Evolutionary conservation across 768 basidiomycete species (phyloP), one percentile per base, ranked within the genome.

Genomic region (Boletellus ananas): DNA sequence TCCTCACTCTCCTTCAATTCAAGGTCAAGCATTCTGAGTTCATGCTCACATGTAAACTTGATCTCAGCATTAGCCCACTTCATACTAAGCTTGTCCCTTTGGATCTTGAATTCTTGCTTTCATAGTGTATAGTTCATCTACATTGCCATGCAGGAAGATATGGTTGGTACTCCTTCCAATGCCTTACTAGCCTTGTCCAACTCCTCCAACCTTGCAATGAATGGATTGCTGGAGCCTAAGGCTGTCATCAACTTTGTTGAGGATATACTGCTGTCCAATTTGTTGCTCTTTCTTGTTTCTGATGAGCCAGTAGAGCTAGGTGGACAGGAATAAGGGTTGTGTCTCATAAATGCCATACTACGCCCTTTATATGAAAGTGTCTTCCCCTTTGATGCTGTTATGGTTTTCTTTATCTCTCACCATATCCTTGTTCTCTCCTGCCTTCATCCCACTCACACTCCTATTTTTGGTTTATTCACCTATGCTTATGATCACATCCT

Each of bases 11-110:
- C 33, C 33, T 41, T 46, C 18, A 51, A 10, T 25, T 39, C 14
- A 17, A 50, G 34, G 12, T 50, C 43, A 12, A 45, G 43, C n/a
- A 23, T 20, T 27, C 45, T 50, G n/a, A 44, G 43, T 9, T 50
- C 20, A 2, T 45, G 43, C 20, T 50, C 14, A 31, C 14, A 2
- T 9, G 18, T 14, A 13, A 37, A 45, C 23, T 17, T 3, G 11
- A 31, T 36, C 31, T 50, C 36, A 9, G 43, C 43, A 33, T 50
- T 44, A 20, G 49, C 20, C 25, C 13, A 16, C 13, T 45, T 43
- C 2, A 13, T 6, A 18, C 6, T 50, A 6, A 35, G 35, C 21
- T 42, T 38, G 3, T 45, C 33, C n/a, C 38, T 38, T 23, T 49
- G 38, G 2, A 40, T 43, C 3, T 40, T 34, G 2, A 54, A 39